Evolutionary conservation across 768 basidiomycete species (phyloP).

Genomic region (Lentinula sp.): DNA sequence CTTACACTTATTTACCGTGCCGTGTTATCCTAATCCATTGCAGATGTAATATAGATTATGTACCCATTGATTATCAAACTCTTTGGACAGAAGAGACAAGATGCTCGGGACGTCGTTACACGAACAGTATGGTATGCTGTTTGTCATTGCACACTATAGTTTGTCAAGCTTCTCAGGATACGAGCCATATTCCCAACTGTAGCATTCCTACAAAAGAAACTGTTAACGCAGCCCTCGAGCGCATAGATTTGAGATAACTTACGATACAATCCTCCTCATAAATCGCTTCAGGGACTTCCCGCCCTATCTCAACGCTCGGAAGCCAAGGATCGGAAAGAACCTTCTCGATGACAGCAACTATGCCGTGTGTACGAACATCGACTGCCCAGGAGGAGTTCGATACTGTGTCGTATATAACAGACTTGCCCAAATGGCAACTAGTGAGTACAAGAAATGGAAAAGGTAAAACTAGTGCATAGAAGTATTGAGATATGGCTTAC

Average conservation of each 20-base stretch:
- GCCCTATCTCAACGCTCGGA: constrained; percentile 50
- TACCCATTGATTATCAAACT: too few species aligned
- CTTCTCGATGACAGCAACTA: constrained; percentile 72
- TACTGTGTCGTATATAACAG: constrained; percentile 91
- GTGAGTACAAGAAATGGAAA: neutral
- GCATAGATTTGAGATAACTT: constrained; percentile 17
- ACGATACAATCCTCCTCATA: constrained; percentile 70
- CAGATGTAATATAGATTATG: too few species aligned
- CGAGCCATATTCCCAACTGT: constrained; percentile 56
- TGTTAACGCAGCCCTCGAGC: neutral
- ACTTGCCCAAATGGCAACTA: constrained; percentile 82
- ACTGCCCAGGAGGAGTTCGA: constrained; percentile 80
- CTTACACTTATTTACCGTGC: too few species aligned
- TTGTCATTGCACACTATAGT: neutral
- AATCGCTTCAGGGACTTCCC: constrained; percentile 53
- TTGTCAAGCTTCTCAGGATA: constrained; percentile 3
- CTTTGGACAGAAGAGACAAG: too few species aligned
- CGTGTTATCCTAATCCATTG: too few species aligned
- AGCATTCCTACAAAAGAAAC: constrained; percentile 41
- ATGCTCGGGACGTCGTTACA: too few species aligned
- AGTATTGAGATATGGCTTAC: constrained; percentile 11
- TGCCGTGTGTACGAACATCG: constrained; percentile 75
- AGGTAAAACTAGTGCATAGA: neutral
- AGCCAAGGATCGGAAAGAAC: constrained; percentile 70
- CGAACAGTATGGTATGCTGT: neutral